Evolutionary conservation across 1,284 basidiomycete genomes (phyloP).

Genomic region (Bothia castanella): DNA sequence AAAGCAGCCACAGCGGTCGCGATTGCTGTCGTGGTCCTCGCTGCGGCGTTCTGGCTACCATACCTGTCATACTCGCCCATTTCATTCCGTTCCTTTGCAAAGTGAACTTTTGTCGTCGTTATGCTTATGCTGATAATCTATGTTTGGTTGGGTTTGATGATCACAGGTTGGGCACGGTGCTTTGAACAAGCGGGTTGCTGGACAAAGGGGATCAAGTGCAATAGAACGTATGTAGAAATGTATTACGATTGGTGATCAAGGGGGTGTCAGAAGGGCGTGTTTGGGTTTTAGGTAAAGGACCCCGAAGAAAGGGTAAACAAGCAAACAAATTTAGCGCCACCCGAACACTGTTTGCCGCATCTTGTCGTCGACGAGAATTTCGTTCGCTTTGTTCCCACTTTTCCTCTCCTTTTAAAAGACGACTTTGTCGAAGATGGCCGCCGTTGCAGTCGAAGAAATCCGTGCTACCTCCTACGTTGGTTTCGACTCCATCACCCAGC

Average conservation of each 20-base stretch:
- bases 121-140: conserved; percentile 33
- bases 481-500: conserved; percentile 93
- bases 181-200: conserved; percentile 23
- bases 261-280: conserved; percentile 20
- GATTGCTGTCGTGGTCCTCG: conserved; percentile 40
- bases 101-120: conserved; percentile 25
- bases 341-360: conserved; percentile 16
- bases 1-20: conserved; percentile 33
- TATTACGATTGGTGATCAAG: neutral
- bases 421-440: conserved; percentile 37
- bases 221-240: conserved; percentile 4
- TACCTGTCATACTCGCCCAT: conserved; percentile 32
- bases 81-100: conserved; percentile 24
- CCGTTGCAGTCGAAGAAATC: conserved; percentile 64
- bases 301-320: conserved; percentile 25
- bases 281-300: conserved; percentile 23
- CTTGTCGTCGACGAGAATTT: conserved; percentile 20
- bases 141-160: conserved; percentile 13
- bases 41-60: conserved; percentile 43
- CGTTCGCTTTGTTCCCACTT: conserved; percentile 15
- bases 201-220: neutral
- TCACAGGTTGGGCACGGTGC: conserved; percentile 34
- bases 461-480: conserved; percentile 87
- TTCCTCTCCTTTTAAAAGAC: conserved; percentile 20
- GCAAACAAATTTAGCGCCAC: conserved; percentile 36